These are phyloP conservation scores for Malus hybrid DNA, from an alignment of 331 rosid genomes.

Conservation along the genomic window DNA sequence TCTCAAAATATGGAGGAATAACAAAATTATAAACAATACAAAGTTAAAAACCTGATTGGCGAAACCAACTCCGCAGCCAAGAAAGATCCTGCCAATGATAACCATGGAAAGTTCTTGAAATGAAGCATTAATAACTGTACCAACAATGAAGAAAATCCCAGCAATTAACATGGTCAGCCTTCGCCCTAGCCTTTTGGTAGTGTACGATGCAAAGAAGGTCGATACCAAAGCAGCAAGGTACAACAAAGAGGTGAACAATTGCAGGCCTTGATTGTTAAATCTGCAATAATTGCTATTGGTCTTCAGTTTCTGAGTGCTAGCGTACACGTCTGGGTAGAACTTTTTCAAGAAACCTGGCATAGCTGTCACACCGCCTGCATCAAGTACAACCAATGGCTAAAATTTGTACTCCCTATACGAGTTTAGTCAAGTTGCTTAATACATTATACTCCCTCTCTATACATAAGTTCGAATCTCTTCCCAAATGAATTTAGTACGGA, in stretches of 20 bases:
- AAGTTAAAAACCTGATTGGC: slow-evolving; percentile 43
- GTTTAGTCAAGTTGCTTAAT: too few species aligned
- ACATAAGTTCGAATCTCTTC: too few species aligned
- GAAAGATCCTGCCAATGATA: slow-evolving; percentile 42
- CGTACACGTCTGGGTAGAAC: slow-evolving; percentile 47
- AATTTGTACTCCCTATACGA: too few species aligned
- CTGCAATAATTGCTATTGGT: slow-evolving; percentile 53
- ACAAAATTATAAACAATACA: neutral
- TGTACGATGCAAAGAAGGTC: slow-evolving; percentile 40
- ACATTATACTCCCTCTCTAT: too few species aligned
- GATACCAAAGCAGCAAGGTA: slow-evolving; percentile 58
- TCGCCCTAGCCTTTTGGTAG: slow-evolving; percentile 44
- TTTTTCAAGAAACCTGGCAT: slow-evolving; percentile 40
- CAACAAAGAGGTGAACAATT: slow-evolving; percentile 68
- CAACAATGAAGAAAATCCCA: slow-evolving; percentile 43
- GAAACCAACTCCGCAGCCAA: slow-evolving; percentile 72
- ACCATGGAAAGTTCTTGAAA: slow-evolving; percentile 21
- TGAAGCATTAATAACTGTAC: slow-evolving; percentile 37
- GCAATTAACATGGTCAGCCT: slow-evolving; percentile 52
- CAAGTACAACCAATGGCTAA: neutral
- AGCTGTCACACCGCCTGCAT: slow-evolving; percentile 55
- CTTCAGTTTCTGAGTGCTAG: slow-evolving; percentile 1
- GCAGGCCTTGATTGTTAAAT: slow-evolving; percentile 38
- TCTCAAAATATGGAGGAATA: neutral
- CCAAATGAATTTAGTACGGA: too few species aligned